These are phyloP conservation scores for Parastagonospora avenae DNA, from an alignment of 2,329 filamentous ascomycete genomes.

Conservation along the genomic window DNA sequence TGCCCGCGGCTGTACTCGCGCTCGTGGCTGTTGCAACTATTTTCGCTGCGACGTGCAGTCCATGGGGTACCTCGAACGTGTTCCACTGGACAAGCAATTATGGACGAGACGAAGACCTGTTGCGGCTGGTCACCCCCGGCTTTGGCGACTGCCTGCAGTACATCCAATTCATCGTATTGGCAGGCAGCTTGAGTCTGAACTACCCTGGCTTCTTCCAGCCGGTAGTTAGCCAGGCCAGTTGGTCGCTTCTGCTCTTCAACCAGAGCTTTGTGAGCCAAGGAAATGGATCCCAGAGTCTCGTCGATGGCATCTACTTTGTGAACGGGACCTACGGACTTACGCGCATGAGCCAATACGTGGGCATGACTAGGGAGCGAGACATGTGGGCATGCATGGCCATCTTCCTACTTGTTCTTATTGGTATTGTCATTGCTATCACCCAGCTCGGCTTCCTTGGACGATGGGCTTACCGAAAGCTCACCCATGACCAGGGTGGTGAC, in stretches of 20 bases:
- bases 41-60: constrained; percentile 84
- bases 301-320: constrained; percentile 85
- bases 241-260: constrained; percentile 93
- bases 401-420: constrained; percentile 82
- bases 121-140: constrained; percentile 90
- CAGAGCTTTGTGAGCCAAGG: constrained; percentile 79
- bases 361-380: constrained; percentile 75
- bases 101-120: constrained; percentile 86
- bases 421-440: constrained; percentile 67
- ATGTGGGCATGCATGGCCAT: constrained; percentile 95
- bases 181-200: constrained; percentile 81
- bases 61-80: constrained; percentile 88
- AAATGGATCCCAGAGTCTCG: constrained; percentile 67
- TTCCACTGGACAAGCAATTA: constrained; percentile 99
- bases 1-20: constrained; percentile 78
- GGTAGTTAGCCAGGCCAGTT: constrained; percentile 82
- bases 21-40: constrained; percentile 82
- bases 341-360: constrained; percentile 77
- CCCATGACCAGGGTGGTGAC: constrained; percentile 79
- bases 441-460: constrained; percentile 78
- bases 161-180: constrained; percentile 88
- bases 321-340: constrained; percentile 81
- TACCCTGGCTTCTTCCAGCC: constrained; percentile 97
- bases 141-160: constrained; percentile 98
- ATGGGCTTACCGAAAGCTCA: constrained; percentile 75